A percentile compares a stretch with the other conserved stretches of the same genome.
Evolutionary conservation across 176 grass and related monocot genomes (phyloP).

Genomic region (Olyra latifolia): DNA sequence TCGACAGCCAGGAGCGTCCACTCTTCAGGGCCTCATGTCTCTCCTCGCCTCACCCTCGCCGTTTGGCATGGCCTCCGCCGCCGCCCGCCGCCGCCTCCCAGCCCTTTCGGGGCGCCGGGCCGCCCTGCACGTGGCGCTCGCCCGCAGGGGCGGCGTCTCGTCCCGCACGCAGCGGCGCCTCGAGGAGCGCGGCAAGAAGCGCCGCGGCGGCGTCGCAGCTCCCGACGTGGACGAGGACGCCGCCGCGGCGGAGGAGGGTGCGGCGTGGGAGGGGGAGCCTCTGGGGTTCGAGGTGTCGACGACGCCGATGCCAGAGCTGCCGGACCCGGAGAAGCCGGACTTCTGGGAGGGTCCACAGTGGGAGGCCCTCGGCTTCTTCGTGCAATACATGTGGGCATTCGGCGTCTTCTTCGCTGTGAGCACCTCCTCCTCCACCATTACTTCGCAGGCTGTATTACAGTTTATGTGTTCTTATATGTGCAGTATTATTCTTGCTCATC

Average conservation of each 20-base stretch:
- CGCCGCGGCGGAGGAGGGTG: slow-evolving; percentile 3
- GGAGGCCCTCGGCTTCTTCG: slow-evolving; percentile 76
- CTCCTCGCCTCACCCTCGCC: slow-evolving; percentile 39
- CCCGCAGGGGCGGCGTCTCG: slow-evolving; percentile 70
- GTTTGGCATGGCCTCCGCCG: slow-evolving; percentile 40
- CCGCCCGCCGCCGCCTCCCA: slow-evolving; percentile 19
- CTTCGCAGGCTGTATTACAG: neutral
- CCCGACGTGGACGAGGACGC: slow-evolving; percentile 25
- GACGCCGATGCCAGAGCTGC: slow-evolving; percentile 72
- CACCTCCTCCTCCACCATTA: neutral
- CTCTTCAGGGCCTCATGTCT: slow-evolving; percentile 52
- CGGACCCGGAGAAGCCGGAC: slow-evolving; percentile 51
- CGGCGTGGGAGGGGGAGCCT: slow-evolving; percentile 54
- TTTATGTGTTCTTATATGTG: neutral
- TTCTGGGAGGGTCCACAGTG: slow-evolving; percentile 76
- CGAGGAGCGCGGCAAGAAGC: slow-evolving; percentile 85
- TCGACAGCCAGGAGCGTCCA: slow-evolving; percentile 18
- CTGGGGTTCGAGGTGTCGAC: slow-evolving; percentile 79
- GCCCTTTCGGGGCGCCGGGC: slow-evolving; percentile 12
- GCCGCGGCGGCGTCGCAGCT: slow-evolving; percentile 34
- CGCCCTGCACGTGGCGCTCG: slow-evolving; percentile 52
- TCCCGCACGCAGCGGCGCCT: slow-evolving; percentile 80
- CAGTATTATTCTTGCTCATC: neutral
- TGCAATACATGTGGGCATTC: slow-evolving; percentile 92
- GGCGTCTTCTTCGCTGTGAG: slow-evolving; percentile 83